A percentile compares a stretch with the other conserved stretches of the same genome.
Evolutionary conservation across 2,329 filamentous ascomycete species (phyloP).

Genomic region (Ilyonectria sp.): DNA sequence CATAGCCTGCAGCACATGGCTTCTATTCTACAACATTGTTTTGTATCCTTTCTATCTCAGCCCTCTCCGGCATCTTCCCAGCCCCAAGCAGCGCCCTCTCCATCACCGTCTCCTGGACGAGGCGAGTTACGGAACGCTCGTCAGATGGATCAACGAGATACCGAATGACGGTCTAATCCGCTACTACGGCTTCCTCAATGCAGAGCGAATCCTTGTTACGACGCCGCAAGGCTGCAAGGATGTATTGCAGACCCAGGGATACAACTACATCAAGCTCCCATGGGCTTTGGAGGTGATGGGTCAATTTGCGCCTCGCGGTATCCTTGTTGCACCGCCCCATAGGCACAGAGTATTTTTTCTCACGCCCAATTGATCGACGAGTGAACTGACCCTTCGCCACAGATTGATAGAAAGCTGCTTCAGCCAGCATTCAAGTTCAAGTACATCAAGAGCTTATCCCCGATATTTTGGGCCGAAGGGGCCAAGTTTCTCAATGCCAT

Average conservation of each 20-base stretch:
- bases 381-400: not conserved
- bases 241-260: slow-evolving; percentile 21
- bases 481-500: slow-evolving; percentile 32
- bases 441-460: slow-evolving; percentile 21
- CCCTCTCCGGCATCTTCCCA: slow-evolving; percentile 31
- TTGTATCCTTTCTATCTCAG: slow-evolving; percentile 33
- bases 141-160: slow-evolving; percentile 31
- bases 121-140: slow-evolving; percentile 25
- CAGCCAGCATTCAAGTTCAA: slow-evolving; percentile 27
- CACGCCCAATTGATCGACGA: not conserved
- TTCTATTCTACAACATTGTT: slow-evolving; percentile 22
- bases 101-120: slow-evolving; percentile 22
- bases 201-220: slow-evolving; percentile 21
- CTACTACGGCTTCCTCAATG: slow-evolving; percentile 24
- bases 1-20: slow-evolving; percentile 64
- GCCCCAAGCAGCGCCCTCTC: slow-evolving; percentile 22
- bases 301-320: slow-evolving; percentile 25
- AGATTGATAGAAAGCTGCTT: slow-evolving; percentile 32
- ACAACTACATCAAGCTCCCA: slow-evolving; percentile 34
- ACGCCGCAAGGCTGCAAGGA: slow-evolving; percentile 20
- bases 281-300: slow-evolving; percentile 34
- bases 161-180: slow-evolving; percentile 26
- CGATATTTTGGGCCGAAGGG: slow-evolving; percentile 20
- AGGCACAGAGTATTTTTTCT: slow-evolving; percentile 24
- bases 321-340: slow-evolving; percentile 28